A percentile compares a stretch with the other conserved stretches of the same genome.
Evolutionary conservation across 345 rosid genomes (phyloP).

Genomic region (Brassica rapa): DNA sequence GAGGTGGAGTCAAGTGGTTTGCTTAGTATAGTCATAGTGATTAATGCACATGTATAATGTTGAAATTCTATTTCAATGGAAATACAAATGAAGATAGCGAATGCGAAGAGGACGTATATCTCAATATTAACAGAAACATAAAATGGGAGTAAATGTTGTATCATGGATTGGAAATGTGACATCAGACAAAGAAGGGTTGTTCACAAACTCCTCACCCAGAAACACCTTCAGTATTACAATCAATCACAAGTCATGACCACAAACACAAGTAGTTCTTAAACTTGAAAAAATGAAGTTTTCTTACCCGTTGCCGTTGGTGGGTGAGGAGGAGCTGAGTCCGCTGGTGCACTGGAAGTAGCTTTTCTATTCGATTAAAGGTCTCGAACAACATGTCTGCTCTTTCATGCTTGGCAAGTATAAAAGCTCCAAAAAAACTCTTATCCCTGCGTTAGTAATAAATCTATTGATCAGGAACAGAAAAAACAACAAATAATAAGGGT

Average conservation of each 20-base stretch:
- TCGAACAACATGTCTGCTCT: conserved; percentile 53
- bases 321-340: conserved; percentile 68
- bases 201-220: conserved; percentile 68
- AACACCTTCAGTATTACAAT: conserved; percentile 49
- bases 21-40: too few species aligned
- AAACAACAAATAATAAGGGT: neutral
- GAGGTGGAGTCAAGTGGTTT: too few species aligned
- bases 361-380: conserved; percentile 55
- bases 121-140: neutral
- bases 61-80: too few species aligned
- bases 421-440: conserved; percentile 56
- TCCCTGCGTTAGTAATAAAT: conserved; percentile 40
- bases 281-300: neutral
- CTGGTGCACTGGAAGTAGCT: conserved; percentile 50
- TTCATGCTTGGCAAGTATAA: conserved; percentile 54
- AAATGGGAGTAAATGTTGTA: conserved; percentile 20
- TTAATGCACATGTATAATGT: too few species aligned
- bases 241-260: neutral
- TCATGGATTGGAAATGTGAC: conserved; percentile 67
- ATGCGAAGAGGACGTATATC: too few species aligned
- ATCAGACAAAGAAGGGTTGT: conserved; percentile 68
- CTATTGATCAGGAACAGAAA: conserved; percentile 3
- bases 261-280: neutral
- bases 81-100: too few species aligned
- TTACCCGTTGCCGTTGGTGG: conserved; percentile 52